These are phyloP conservation scores for Raphanus raphanistrum DNA, from an alignment of 345 rosid species.

Conservation along the genomic window DNA sequence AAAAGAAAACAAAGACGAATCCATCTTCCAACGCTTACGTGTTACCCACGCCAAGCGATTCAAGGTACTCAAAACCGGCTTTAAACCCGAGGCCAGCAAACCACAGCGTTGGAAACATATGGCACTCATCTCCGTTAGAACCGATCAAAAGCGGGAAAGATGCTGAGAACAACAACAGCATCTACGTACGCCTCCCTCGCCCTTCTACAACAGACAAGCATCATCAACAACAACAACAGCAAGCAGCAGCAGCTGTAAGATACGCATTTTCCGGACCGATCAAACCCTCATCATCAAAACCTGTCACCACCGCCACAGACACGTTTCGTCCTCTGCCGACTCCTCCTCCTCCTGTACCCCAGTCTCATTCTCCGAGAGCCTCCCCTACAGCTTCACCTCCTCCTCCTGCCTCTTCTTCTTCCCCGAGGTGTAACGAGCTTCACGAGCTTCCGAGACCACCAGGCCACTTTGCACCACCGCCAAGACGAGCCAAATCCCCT, in stretches of 20 bases:
- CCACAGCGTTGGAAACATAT: slow-evolving; percentile 47
- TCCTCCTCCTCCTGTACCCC: slow-evolving; percentile 35
- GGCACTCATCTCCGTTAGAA: slow-evolving; percentile 90
- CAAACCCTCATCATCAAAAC: slow-evolving; percentile 55
- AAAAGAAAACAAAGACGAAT: slow-evolving; percentile 58
- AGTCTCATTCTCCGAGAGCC: slow-evolving; percentile 56
- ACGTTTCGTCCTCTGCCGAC: slow-evolving; percentile 44
- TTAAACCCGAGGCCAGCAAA: slow-evolving; percentile 47
- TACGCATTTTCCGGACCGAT: slow-evolving; percentile 82
- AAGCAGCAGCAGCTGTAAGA: slow-evolving; percentile 44
- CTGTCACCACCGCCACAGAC: slow-evolving; percentile 44
- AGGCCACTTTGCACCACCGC: slow-evolving; percentile 36
- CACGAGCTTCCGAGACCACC: slow-evolving; percentile 99
- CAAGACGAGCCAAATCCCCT: slow-evolving; percentile 57
- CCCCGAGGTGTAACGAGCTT: slow-evolving; percentile 81
- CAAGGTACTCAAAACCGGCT: slow-evolving; percentile 47
- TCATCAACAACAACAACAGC: slow-evolving; percentile 46
- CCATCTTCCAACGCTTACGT: slow-evolving; percentile 62
- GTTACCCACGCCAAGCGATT: slow-evolving; percentile 78
- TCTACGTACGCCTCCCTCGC: slow-evolving; percentile 55
- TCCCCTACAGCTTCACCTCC: slow-evolving; percentile 93
- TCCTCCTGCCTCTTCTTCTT: slow-evolving; percentile 51
- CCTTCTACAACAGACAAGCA: slow-evolving; percentile 54
- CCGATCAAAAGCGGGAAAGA: slow-evolving; percentile 57
- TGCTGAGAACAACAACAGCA: slow-evolving; percentile 37